phyloP scores from a whole-genome alignment of 179 eudicot genomes.

The Vitellaria paradoxa region DNA sequence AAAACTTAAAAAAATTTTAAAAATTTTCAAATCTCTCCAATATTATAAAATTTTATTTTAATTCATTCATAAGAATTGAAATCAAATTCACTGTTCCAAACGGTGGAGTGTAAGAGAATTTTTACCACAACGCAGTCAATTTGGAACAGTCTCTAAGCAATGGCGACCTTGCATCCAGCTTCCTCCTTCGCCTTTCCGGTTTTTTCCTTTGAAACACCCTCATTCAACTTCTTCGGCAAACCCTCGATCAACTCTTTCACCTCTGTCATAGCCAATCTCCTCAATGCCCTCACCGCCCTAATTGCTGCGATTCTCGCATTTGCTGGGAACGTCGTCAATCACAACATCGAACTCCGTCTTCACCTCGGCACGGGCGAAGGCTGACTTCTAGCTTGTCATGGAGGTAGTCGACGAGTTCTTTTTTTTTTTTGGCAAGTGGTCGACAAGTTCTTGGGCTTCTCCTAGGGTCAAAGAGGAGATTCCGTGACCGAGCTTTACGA shows the following conservation, averaged over 20 bases:
- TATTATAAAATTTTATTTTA: too few relatives aligned
- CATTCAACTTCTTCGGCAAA: conserved; percentile 84
- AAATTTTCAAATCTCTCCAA: too few relatives aligned
- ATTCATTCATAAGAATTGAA: too few relatives aligned
- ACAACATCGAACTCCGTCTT: conserved; percentile 88
- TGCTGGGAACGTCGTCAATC: conserved; percentile 67
- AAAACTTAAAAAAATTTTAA: too few relatives aligned
- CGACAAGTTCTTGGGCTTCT: conserved; percentile 75
- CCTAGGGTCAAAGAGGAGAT: conserved; percentile 66
- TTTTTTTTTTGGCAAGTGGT: conserved; percentile 82
- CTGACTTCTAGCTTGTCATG: conserved; percentile 3
- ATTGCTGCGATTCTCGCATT: conserved; percentile 75
- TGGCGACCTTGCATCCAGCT: conserved; percentile 79
- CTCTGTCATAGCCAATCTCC: conserved; percentile 73
- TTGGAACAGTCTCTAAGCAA: conserved; percentile 33
- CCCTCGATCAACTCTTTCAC: conserved; percentile 90
- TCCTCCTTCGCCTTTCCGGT: conserved; percentile 90
- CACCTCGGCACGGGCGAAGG: conserved; percentile 69
- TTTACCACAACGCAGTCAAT: not conserved
- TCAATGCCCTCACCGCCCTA: conserved; percentile 76
- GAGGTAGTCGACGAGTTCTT: conserved; percentile 85
- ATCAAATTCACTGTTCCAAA: too few relatives aligned
- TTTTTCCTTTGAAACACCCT: conserved; percentile 71
- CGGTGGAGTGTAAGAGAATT: too few relatives aligned
- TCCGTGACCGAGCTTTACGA: conserved; percentile 50